Evolutionary conservation across 2,329 filamentous ascomycete species (phyloP).

Genomic region (Leptographium wingfieldii): DNA sequence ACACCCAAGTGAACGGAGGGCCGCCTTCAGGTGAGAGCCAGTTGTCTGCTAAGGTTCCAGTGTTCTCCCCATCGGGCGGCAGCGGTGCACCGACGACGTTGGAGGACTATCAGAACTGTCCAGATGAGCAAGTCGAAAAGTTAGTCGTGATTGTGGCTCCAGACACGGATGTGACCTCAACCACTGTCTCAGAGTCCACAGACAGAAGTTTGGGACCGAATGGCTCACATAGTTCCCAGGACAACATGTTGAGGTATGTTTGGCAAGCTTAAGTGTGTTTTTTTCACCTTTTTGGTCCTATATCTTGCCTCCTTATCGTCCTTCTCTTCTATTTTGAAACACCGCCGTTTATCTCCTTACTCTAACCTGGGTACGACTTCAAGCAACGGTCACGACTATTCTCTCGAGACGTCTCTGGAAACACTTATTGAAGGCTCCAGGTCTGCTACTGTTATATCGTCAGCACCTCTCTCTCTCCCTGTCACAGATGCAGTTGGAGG

Average conservation of each 20-base stretch:
- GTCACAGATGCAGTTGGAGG: not conserved
- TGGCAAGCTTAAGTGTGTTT: not conserved
- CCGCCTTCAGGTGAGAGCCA: slow-evolving; percentile 30
- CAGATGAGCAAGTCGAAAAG: slow-evolving; percentile 19
- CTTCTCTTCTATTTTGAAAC: not conserved
- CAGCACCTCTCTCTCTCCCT: not conserved
- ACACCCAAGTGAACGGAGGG: slow-evolving; percentile 26
- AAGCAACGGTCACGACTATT: not conserved
- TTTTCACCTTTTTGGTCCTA: not conserved
- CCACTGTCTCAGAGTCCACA: not conserved
- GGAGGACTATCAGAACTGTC: slow-evolving; percentile 20
- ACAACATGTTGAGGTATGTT: slow-evolving; percentile 1
- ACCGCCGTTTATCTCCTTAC: too few species aligned
- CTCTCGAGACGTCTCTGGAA: not conserved
- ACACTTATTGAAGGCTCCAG: not conserved
- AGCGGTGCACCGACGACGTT: slow-evolving; percentile 15
- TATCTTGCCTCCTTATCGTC: not conserved
- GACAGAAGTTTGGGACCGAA: slow-evolving; percentile 8
- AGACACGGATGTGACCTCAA: slow-evolving; percentile 7
- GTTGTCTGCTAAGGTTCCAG: slow-evolving; percentile 50
- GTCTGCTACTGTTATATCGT: not conserved
- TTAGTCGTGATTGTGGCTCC: slow-evolving; percentile 16
- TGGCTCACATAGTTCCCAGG: not conserved
- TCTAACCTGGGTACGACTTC: not conserved
- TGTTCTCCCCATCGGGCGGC: slow-evolving; percentile 36